phyloP scores from a whole-genome alignment of 2,329 filamentous ascomycete genomes.

The Nemania diffusa region DNA sequence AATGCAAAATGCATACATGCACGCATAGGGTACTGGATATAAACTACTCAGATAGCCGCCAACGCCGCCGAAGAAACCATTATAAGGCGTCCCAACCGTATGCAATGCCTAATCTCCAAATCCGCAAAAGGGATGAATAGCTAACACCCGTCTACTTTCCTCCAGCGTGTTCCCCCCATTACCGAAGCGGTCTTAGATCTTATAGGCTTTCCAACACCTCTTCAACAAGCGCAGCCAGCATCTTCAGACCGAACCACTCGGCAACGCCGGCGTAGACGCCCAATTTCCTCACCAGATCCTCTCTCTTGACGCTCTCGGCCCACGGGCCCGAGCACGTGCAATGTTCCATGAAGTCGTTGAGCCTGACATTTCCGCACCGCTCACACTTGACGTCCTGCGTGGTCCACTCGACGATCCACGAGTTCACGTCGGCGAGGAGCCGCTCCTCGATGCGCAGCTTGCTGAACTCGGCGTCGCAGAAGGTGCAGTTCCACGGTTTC shows the following conservation, averaged over 20 bases:
- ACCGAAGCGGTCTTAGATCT: too few species aligned
- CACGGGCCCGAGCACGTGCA: slow-evolving; percentile 92
- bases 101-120: background rate
- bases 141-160: background rate
- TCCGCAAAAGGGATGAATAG: background rate
- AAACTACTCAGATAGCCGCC: background rate
- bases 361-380: slow-evolving; percentile 75
- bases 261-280: slow-evolving; percentile 79
- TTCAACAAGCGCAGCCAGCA: slow-evolving; percentile 80
- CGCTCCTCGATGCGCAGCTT: slow-evolving; percentile 85
- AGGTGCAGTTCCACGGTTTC: slow-evolving; percentile 77
- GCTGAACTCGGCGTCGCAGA: slow-evolving; percentile 80
- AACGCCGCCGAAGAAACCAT: background rate
- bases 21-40: too few species aligned
- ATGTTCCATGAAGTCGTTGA: slow-evolving; percentile 97
- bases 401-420: slow-evolving; percentile 80
- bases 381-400: slow-evolving; percentile 89
- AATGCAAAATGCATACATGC: too few species aligned
- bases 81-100: background rate
- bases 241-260: slow-evolving; percentile 80
- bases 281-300: slow-evolving; percentile 72
- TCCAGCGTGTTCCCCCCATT: background rate
- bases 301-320: slow-evolving; percentile 75
- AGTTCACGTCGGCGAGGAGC: slow-evolving; percentile 80
- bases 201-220: slow-evolving; percentile 60